Evolutionary conservation across 371 early-diverging fungal species (phyloP).

Genomic region (Thermomucor indicae-seudaticae): DNA sequence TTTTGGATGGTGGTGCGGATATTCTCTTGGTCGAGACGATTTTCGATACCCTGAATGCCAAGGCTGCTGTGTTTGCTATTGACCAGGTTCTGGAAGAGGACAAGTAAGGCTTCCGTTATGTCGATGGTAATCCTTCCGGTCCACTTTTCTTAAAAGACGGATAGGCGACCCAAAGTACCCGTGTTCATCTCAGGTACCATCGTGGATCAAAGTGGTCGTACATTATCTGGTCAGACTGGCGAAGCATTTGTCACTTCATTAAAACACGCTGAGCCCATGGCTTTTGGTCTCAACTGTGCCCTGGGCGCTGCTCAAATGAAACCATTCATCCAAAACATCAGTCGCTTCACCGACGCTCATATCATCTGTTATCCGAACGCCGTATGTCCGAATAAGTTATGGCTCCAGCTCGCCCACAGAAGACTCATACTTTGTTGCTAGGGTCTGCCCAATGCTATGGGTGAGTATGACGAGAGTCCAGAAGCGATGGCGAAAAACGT

Average conservation of each 20-base stretch:
- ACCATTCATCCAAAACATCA: conserved; percentile 88
- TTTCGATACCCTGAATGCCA: conserved; percentile 94
- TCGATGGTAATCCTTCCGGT: neutral
- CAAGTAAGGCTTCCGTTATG: conserved; percentile 16
- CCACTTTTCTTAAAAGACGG: neutral
- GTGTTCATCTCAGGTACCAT: conserved; percentile 95
- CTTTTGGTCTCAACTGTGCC: conserved; percentile 95
- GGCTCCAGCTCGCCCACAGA: neutral
- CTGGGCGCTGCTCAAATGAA: conserved; percentile 94
- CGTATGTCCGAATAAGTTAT: conserved; percentile 28
- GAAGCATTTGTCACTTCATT: conserved; percentile 90
- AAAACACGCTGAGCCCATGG: conserved; percentile 75
- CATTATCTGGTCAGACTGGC: conserved; percentile 93
- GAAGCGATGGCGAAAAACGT: conserved; percentile 82
- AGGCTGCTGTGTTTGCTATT: conserved; percentile 90
- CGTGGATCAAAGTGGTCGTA: conserved; percentile 93
- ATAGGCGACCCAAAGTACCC: conserved; percentile 69
- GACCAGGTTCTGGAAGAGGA: conserved; percentile 79
- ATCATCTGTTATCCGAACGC: conserved; percentile 95
- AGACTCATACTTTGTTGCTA: conserved; percentile 7
- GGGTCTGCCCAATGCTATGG: conserved; percentile 85
- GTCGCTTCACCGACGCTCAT: conserved; percentile 73
- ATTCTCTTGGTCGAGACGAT: conserved; percentile 91
- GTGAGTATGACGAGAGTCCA: conserved; percentile 88
- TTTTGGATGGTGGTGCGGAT: conserved; percentile 91